phyloP scores from a whole-genome alignment of 768 basidiomycete genomes.

The Suillus weaverae region DNA sequence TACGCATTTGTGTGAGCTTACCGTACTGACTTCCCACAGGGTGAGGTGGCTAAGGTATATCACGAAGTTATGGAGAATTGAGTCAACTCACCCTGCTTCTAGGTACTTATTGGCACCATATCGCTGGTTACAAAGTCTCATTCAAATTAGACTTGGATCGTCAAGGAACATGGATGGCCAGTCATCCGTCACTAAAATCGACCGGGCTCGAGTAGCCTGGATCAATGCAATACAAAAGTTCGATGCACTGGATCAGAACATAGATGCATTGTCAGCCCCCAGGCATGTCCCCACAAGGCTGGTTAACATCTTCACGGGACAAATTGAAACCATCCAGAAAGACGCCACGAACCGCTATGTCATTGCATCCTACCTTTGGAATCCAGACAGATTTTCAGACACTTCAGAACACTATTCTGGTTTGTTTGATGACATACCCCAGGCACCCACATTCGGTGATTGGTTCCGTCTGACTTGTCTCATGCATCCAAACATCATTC shows the following conservation, averaged over 20 bases:
- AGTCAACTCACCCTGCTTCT: neutral
- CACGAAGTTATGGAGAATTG: neutral
- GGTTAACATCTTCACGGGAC: slow-evolving; percentile 1
- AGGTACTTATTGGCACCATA: neutral
- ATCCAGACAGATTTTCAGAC: neutral
- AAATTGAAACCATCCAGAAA: neutral
- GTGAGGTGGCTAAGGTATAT: neutral
- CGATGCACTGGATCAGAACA: neutral
- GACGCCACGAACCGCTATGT: neutral
- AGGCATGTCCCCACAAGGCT: neutral
- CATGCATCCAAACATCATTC: slow-evolving; percentile 1
- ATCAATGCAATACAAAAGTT: neutral
- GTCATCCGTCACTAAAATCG: neutral
- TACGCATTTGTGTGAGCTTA: neutral
- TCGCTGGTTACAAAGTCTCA: neutral
- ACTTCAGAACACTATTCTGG: neutral
- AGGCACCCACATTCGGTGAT: neutral
- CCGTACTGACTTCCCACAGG: neutral
- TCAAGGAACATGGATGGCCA: neutral
- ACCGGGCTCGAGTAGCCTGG: neutral
- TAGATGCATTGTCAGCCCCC: neutral
- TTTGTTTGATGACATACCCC: neutral
- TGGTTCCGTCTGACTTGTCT: neutral
- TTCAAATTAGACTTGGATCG: neutral
- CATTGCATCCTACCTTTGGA: slow-evolving; percentile 3